These are phyloP conservation scores for Lactarius hatsudake DNA, from an alignment of 768 basidiomycete genomes.

Conservation along the genomic window DNA sequence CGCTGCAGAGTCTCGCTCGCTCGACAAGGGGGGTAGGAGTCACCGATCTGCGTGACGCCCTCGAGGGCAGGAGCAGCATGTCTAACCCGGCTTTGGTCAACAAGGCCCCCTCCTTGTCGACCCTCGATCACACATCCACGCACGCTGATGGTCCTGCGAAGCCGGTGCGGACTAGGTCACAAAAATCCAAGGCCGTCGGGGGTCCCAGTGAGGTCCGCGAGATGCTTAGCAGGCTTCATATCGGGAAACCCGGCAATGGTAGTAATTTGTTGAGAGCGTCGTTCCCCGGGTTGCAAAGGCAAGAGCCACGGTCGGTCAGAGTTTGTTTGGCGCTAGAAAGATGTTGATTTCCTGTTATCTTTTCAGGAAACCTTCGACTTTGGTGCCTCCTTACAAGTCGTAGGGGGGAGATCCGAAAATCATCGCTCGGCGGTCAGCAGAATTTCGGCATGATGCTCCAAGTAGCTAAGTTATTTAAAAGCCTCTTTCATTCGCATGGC, in stretches of 20 bases:
- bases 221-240: conserved; percentile 77
- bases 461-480: conserved; percentile 7
- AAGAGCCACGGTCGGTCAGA: conserved; percentile 40
- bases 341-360: background rate
- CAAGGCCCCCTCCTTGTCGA: conserved; percentile 71
- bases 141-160: conserved; percentile 38
- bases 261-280: conserved; percentile 68
- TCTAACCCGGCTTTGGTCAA: conserved; percentile 67
- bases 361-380: conserved; percentile 18
- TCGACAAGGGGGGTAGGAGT: conserved; percentile 83
- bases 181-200: conserved; percentile 46
- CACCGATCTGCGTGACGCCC: conserved; percentile 81
- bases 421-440: background rate
- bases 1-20: conserved; percentile 78
- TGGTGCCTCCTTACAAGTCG: conserved; percentile 38
- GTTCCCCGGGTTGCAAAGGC: conserved; percentile 54
- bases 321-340: background rate
- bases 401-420: conserved; percentile 12
- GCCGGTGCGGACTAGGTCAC: conserved; percentile 53
- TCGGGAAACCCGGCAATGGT: conserved; percentile 59
- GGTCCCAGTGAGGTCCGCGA: conserved; percentile 74
- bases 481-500: conserved; percentile 9
- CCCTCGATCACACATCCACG: conserved; percentile 62
- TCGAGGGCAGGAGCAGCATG: conserved; percentile 82
- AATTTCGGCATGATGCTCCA: background rate